Evolutionary conservation across 1,139 yeast genomes (phyloP).

Genomic region (Zygosaccharomyces pseudobailii): DNA sequence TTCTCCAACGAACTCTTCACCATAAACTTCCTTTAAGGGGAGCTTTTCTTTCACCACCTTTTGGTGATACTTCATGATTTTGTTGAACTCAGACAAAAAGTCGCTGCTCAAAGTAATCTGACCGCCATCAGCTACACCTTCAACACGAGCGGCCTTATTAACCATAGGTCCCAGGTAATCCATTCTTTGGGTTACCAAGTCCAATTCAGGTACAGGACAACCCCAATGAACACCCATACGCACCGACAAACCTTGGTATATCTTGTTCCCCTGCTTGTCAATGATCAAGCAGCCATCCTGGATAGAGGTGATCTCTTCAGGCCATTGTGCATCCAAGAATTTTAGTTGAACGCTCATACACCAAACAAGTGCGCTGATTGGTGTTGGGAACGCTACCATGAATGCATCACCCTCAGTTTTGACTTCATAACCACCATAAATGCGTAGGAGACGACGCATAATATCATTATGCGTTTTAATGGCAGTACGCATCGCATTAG

Average conservation of each 20-base stretch:
- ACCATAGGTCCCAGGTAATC: conserved; percentile 99
- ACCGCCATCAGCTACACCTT: conserved; percentile 98
- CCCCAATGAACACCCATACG: conserved; percentile 99
- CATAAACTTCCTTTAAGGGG: conserved; percentile 54
- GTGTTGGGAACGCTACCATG: conserved; percentile 96
- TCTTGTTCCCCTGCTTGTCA: conserved; percentile 57
- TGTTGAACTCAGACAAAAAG: conserved; percentile 65
- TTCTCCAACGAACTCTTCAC: conserved; percentile 56
- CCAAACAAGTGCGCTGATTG: conserved; percentile 88
- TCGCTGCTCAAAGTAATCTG: conserved; percentile 85
- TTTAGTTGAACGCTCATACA: conserved; percentile 90
- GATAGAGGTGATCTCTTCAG: conserved; percentile 80
- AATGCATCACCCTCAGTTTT: conserved; percentile 99
- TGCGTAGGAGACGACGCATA: conserved; percentile 89
- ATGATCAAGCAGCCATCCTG: conserved; percentile 79
- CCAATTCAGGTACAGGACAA: conserved; percentile 91
- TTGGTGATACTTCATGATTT: conserved; percentile 52
- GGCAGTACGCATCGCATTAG: conserved; percentile 94
- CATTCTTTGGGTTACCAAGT: conserved; percentile 93
- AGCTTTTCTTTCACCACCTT: conserved; percentile 39
- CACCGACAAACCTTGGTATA: conserved; percentile 86
- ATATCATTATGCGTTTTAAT: conserved; percentile 88
- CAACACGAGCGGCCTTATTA: conserved; percentile 87
- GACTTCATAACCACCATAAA: conserved; percentile 96
- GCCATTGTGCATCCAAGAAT: conserved; percentile 87